phyloP scores from a whole-genome alignment of 139 green algal genomes.

The Bryopsis sp. region DNA sequence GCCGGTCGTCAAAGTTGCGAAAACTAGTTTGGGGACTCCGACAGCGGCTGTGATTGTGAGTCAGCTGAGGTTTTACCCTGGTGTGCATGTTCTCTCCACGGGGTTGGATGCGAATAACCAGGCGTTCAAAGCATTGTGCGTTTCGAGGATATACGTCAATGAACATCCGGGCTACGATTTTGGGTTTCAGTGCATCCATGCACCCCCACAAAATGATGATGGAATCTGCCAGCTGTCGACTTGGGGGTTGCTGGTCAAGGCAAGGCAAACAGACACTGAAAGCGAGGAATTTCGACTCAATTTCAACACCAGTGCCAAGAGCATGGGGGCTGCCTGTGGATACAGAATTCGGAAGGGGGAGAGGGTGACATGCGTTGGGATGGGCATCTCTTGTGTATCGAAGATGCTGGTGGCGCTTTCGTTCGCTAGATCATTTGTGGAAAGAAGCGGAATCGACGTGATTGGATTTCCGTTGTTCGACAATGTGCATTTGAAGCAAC shows the following conservation, averaged over 20 bases:
- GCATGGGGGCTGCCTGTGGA: not conserved
- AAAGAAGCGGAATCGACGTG: no score
- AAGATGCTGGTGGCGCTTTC: not conserved
- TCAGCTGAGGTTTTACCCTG: not conserved
- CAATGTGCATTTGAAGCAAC: no score
- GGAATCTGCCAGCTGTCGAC: not conserved
- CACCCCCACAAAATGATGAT: not conserved
- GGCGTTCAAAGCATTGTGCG: not conserved
- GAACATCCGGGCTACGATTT: conserved; percentile 12
- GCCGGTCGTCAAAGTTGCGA: not conserved
- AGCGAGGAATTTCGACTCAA: no score
- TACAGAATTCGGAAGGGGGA: not conserved
- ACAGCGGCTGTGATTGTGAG: not conserved
- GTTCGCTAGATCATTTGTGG: not conserved
- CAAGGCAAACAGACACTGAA: no score
- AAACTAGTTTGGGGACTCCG: not conserved
- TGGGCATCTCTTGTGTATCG: not conserved
- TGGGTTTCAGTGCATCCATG: conserved; percentile 12
- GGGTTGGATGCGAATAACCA: conserved; percentile 2
- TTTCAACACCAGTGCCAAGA: conserved; percentile 6
- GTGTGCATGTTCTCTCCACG: conserved; percentile 7
- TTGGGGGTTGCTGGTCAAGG: no score
- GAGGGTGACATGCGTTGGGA: not conserved
- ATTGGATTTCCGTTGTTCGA: no score
- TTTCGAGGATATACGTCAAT: not conserved